phyloP scores from a whole-genome alignment of 345 rosid species.

The Dipteronia sinensis region DNA sequence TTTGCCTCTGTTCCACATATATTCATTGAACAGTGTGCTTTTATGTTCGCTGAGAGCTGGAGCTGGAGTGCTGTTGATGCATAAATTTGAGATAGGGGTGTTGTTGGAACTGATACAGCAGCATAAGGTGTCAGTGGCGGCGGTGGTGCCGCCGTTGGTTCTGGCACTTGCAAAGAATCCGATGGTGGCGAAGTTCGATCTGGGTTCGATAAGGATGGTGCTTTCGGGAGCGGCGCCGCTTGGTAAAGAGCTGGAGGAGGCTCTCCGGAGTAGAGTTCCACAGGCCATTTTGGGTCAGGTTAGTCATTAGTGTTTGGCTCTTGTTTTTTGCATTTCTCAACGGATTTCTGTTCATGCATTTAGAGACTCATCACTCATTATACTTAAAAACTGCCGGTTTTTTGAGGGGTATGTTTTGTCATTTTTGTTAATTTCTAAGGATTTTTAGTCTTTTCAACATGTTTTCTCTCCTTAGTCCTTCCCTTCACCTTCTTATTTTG shows the following conservation, averaged over 20 bases:
- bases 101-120: slow-evolving; percentile 71
- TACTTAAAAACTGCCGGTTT: neutral
- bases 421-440: neutral
- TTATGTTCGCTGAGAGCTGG: slow-evolving; percentile 73
- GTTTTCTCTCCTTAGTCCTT: too few relatives aligned
- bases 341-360: slow-evolving; percentile 13
- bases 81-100: slow-evolving; percentile 77
- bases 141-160: slow-evolving; percentile 90
- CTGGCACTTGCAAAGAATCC: slow-evolving; percentile 82
- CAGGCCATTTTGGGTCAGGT: slow-evolving; percentile 92
- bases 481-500: too few relatives aligned
- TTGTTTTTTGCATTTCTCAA: neutral
- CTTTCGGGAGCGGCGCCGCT: slow-evolving; percentile 96
- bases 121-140: slow-evolving; percentile 70
- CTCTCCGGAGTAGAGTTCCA: slow-evolving; percentile 65
- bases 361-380: neutral
- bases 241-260: slow-evolving; percentile 84
- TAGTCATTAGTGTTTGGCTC: slow-evolving; percentile 2
- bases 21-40: slow-evolving; percentile 73
- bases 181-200: slow-evolving; percentile 58
- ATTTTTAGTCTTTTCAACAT: neutral
- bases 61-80: slow-evolving; percentile 78
- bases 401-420: neutral
- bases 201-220: slow-evolving; percentile 70
- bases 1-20: slow-evolving; percentile 84